Conservation (phyloP, 257 asterid genomes). For the Ocimum tenuiflorum region DNA sequence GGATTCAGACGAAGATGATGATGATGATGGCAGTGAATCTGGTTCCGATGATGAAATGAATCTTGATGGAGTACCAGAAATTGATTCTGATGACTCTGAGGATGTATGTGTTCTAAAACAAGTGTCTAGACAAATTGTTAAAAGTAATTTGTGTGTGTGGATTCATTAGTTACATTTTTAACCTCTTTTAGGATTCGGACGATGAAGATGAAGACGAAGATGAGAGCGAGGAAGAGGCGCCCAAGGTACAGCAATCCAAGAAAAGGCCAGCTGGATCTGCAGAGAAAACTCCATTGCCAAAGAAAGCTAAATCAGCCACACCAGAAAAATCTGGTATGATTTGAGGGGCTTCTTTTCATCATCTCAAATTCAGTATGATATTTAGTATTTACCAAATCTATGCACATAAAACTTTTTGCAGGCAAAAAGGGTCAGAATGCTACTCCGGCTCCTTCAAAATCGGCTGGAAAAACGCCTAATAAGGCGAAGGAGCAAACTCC, state of each 20-base stretch:
- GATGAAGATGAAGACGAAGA: slow-evolving; percentile 23
- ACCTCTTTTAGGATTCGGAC: slow-evolving; percentile 23
- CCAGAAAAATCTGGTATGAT: slow-evolving; percentile 45
- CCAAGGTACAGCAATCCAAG: slow-evolving; percentile 39
- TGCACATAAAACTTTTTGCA: background rate
- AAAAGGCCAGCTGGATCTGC: slow-evolving; percentile 43
- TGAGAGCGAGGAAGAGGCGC: slow-evolving; percentile 34
- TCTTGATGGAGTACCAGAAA: background rate
- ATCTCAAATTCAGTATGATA: too few relatives aligned
- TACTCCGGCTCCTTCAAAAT: slow-evolving; percentile 24
- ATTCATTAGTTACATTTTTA: background rate
- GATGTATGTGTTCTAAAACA: slow-evolving; percentile 20
- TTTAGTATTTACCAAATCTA: too few relatives aligned
- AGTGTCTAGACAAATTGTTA: background rate
- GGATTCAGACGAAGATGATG: slow-evolving; percentile 28
- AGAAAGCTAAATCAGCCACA: slow-evolving; percentile 45
- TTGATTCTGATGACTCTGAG: slow-evolving; percentile 16
- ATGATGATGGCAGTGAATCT: slow-evolving; percentile 27
- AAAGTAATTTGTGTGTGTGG: background rate
- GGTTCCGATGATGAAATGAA: slow-evolving; percentile 32
- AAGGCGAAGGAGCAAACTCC: slow-evolving; percentile 30
- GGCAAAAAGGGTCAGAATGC: slow-evolving; percentile 30
- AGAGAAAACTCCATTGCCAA: slow-evolving; percentile 25
- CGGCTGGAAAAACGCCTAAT: slow-evolving; percentile 25
- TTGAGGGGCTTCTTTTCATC: too few relatives aligned